Base-by-base conservation (phyloP, 176 grass and related monocot genomes). In the Coix lacrymajobi region DNA sequence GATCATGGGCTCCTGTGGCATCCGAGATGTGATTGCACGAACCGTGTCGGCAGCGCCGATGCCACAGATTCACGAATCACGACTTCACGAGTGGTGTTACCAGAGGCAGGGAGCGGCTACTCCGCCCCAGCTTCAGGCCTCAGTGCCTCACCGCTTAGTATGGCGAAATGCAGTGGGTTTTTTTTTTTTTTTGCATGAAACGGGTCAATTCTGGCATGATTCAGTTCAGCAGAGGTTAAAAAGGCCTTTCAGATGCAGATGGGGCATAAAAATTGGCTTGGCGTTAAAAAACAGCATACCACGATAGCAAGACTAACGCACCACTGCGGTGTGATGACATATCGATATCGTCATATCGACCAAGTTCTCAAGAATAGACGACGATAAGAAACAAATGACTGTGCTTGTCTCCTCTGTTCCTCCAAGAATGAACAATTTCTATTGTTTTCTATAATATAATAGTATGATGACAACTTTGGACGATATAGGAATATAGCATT, bases 21-120 rank as follows among this genome's bases (percentile, higher is more conserved):
- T 37, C 30, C 31, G 39, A 62, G 77, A 77, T 34, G 71, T 71
- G 64, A 54, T 81, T 16, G 83, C 83, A 81, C 72, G 78, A 28
- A 54, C 26, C 65, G 43, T 82, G 88, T 77, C 65, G 54, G 72
- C 77, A n/a, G 62, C 71, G 28, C 40, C 77, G 13, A 61, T 44
- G 33, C 17, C 67, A n/a, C 20, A 33, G 22, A 14, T 45, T 66
- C 67, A 58, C 33, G 33, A 33, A 33, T 33, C 33, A 33, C 33
- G 33, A 33, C 33, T 39, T 62, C 64, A 52, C 6, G 7, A 61
- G 25, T 13, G n/a, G 48, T 22, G 19, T 54, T 22, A 3, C 19
- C 49, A 14, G 37, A 30, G n/a, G 10, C 39, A 51, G 9, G 33
- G 5, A 19, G 45, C 19, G 7, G 22, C 26, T 22, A n/a, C n/a